Evolutionary conservation across 208 protist species (phyloP).

Genomic region (Crithidia expoeki): DNA sequence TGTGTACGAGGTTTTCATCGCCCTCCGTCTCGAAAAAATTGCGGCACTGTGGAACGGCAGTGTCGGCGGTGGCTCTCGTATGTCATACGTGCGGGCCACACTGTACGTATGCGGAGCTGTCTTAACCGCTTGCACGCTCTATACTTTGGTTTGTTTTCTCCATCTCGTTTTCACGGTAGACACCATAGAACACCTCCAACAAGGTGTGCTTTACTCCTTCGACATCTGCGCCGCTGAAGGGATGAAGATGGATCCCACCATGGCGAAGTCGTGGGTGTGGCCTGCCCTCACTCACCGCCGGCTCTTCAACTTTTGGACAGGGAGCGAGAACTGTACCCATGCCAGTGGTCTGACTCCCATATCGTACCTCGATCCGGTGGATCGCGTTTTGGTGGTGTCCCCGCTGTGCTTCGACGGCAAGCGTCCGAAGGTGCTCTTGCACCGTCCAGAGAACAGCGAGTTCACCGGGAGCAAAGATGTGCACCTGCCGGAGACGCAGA

Average conservation of each 20-base stretch:
- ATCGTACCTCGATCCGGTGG: constrained; percentile 41
- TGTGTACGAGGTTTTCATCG: background rate
- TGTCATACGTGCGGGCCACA: background rate
- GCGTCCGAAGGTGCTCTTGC: constrained; percentile 42
- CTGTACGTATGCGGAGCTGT: background rate
- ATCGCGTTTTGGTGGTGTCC: constrained; percentile 45
- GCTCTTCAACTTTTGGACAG: constrained; percentile 51
- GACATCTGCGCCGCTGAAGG: constrained; percentile 51
- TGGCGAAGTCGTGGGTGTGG: constrained; percentile 46
- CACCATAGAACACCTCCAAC: constrained; percentile 32
- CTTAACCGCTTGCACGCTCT: background rate
- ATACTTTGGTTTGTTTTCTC: background rate
- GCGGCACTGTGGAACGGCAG: background rate
- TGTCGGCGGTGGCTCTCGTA: background rate
- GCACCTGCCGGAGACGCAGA: constrained; percentile 24
- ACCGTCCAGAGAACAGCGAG: constrained; percentile 54
- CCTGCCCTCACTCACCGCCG: constrained; percentile 42
- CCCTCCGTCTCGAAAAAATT: constrained; percentile 6
- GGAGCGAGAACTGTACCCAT: constrained; percentile 37
- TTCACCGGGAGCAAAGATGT: constrained; percentile 26
- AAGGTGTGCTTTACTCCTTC: constrained; percentile 35
- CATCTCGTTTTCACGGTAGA: constrained; percentile 9
- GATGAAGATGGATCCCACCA: constrained; percentile 27
- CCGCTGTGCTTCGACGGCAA: constrained; percentile 37
- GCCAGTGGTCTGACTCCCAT: constrained; percentile 15